Base-by-base conservation (phyloP, 345 rosid species). In the Balakata baccata region DNA sequence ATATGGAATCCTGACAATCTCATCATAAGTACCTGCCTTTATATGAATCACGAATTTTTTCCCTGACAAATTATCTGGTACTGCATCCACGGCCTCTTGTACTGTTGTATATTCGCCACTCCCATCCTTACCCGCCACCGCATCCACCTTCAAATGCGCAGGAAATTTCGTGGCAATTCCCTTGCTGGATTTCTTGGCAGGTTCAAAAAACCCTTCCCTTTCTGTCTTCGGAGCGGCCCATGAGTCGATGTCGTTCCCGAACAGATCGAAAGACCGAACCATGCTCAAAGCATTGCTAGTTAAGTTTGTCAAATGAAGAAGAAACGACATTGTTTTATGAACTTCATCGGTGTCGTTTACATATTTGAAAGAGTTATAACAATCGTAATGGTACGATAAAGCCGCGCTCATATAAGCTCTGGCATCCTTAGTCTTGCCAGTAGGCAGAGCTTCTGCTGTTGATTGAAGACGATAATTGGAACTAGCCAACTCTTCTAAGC, bases 331-430 rank as follows among this genome's bases (percentile, higher is more conserved):
- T 75, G 95, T 83, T 74, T 66, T 23, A 69, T 76, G 9, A 79
- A 74, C 89, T 61, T 63, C 50, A 25, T 66, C 69, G 3, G 97
- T 88, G 67, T 81, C 90, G 77, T 92, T 92, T 5, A 85, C 90
- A 79, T 89, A 88, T 75, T 85, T 90, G 17, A 94, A 81, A 0
- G 78, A 89, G 0, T 87, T 75, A 90, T 89, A 88, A 69, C 97
- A 87, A 54, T 84, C 92, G 86, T 90, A 89, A 74, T 90, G 92
- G 85, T 84, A 89, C 22, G 81, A 71, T 16, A 92, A 70, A 1
- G 97, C 92, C 6, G 97, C 95, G 72, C 88, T 82, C 84, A 86
- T 81, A 92, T 89, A 94, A 1, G 95, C 92, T 0, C 97, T 85
- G 10, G 91, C 92, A 64, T 90, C 92, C 79, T 92, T 90, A 51